Evolutionary conservation across 2,329 filamentous ascomycete genomes (phyloP), one percentile per base, ranked within the genome.

Genomic region (Thelonectria olida): DNA sequence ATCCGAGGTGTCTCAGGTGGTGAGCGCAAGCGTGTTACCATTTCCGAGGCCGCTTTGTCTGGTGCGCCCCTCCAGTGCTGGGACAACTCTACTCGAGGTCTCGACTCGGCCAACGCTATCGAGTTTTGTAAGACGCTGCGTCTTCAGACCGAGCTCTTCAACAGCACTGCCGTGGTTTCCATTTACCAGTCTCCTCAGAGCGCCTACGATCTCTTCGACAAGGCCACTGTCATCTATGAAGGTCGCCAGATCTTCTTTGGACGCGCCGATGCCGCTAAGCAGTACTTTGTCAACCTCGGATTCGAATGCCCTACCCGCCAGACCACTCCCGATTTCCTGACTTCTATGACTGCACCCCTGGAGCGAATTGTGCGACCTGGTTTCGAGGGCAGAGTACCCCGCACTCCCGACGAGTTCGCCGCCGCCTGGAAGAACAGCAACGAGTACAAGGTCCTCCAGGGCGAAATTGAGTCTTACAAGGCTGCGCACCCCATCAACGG

Each of bases 71-170:
- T 88, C n/a, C 86, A 88, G 72, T 88, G 85, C 79, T 88, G 86
- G 86, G 86, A 92, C 72, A 92, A 92, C 80, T 89, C 85, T 39
- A 92, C 90, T 23, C 84, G 90, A 78, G 90, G 90, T 76, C 81
- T 92, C 28, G 90, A 93, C 77, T 90, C 85, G 28, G 90, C 90
- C 76, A 92, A 92, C 75, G 90, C 90, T 53, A 84, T 92, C 61
- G 90, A 92, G 75, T 92, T 92, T 74, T 89, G 86, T 77, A 90
- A 87, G 78, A 92, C 89, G 1, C 80, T 93, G 8, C 85, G 88
- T 36, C 80, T 90, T 51, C 85, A 89, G 73, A 88, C 88, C 1
- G 88, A 92, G 70, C 82, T 92, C 28, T 89, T 88, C 62, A 83
- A 84, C 62, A 87, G 80, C 72, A 90, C 89, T 3, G 87, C 89